Conservation (phyloP, 192 early-diverging fungal species). For the Dispira simplex region DNA sequence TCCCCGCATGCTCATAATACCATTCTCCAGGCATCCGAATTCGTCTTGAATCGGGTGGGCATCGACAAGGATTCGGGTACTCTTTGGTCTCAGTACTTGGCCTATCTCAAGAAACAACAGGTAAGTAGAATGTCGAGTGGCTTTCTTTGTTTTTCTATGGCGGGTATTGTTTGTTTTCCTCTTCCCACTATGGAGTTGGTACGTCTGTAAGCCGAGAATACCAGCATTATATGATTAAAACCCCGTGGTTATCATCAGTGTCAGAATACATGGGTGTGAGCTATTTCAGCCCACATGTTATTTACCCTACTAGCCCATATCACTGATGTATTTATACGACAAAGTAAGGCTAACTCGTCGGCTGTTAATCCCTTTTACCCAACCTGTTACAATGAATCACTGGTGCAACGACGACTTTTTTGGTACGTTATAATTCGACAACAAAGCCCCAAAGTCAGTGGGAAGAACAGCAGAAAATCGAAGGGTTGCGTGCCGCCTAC, state of each 20-base stretch:
- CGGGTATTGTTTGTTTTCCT: neutral
- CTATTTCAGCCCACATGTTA: no score
- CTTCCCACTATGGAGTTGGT: no score
- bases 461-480: constrained; percentile 87
- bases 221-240: no score
- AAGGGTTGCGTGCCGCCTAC: constrained; percentile 63
- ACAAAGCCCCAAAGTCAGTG: constrained; percentile 26
- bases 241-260: no score
- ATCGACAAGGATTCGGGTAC: constrained; percentile 72
- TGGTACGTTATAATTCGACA: constrained; percentile 12
- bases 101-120: constrained; percentile 60
- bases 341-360: no score
- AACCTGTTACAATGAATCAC: no score
- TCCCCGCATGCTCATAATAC: constrained; percentile 43
- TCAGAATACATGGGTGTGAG: no score
- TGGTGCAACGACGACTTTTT: neutral
- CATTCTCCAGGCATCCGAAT: constrained; percentile 75
- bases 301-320: no score
- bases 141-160: neutral
- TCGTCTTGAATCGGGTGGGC: constrained; percentile 76
- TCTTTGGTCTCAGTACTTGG: constrained; percentile 82
- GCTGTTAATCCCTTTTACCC: no score
- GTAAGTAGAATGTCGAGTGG: constrained; percentile 17
- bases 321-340: no score
- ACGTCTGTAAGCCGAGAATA: no score